Evolutionary conservation across 257 asterid species (phyloP), one percentile per base, ranked within the genome.

Genomic region (Primulina huaijiensis): DNA sequence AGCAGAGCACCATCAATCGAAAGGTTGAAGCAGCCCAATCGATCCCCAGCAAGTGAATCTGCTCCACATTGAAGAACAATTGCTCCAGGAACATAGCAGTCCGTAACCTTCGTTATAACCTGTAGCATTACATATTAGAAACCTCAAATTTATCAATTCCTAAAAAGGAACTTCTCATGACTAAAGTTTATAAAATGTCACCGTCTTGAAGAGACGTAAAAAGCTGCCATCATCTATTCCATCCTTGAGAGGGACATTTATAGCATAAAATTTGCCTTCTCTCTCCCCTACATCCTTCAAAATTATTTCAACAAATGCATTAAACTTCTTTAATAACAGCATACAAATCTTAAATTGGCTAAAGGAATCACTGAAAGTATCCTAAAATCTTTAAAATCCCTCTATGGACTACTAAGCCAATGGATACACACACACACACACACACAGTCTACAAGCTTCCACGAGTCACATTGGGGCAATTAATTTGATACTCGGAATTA

Each of bases 31-130:
- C 97, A 89, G 78, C 99, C 99, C 82, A 94, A 86, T 68, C 97
- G 87, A 75, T 94, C 99, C 72, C 99, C 96, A 60, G 99, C 99
- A 74, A 94, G 97, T 43, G 99, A 94, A 82, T 94, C 99, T 58
- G 99, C 99, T 74, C 99, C 99, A 74, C 98, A 94, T 72, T 94
- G 98, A 67, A 94, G 99, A 74, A 94, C 99, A 66, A 94, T 94
- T 12, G 95, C 99, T 75, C 96, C 98, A n/a, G 99, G 99, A 73
- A 72, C 76, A 81, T 94, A 94, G 78, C 88, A 86, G 79, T 94
- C 99, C 64, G 85, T 85, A 76, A 94, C 99, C 87, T 88, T 94
- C 77, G 83, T 72, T 73, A 94, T 91, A 68, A 94, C 81, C 99
- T 94, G 79, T 68, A 83, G 62, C 64, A 81, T 30, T 60, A 70